phyloP scores from a whole-genome alignment of 768 basidiomycete species.

The Kwoniella sp. region DNA sequence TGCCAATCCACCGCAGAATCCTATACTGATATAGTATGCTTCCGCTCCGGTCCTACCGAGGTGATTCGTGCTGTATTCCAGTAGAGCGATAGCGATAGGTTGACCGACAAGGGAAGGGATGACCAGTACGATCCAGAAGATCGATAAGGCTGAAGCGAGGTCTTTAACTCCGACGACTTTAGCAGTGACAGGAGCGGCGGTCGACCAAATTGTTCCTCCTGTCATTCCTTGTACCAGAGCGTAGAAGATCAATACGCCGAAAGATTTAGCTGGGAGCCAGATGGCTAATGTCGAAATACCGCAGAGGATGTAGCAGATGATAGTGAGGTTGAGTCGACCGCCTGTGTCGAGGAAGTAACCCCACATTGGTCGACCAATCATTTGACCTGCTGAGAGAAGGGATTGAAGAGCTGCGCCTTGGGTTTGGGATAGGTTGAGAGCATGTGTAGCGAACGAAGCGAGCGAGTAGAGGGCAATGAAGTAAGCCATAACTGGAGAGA shows the following conservation, averaged over 20 bases:
- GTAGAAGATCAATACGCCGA: slow-evolving; percentile 52
- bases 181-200: slow-evolving; percentile 63
- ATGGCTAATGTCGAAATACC: slow-evolving; percentile 51
- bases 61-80: slow-evolving; percentile 33
- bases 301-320: slow-evolving; percentile 48
- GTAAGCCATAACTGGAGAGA: slow-evolving; percentile 46
- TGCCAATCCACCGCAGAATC: slow-evolving; percentile 38
- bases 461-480: slow-evolving; percentile 52
- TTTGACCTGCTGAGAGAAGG: slow-evolving; percentile 53
- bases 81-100: slow-evolving; percentile 43
- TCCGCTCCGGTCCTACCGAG: slow-evolving; percentile 33
- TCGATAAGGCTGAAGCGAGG: slow-evolving; percentile 42
- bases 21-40: slow-evolving; percentile 45
- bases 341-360: slow-evolving; percentile 48
- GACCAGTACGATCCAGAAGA: slow-evolving; percentile 46
- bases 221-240: slow-evolving; percentile 56
- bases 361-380: slow-evolving; percentile 52
- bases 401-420: slow-evolving; percentile 54
- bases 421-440: slow-evolving; percentile 48
- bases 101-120: slow-evolving; percentile 42
- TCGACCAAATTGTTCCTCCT: slow-evolving; percentile 73
- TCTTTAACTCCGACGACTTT: slow-evolving; percentile 63
- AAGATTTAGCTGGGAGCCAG: slow-evolving; percentile 52
- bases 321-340: slow-evolving; percentile 52
- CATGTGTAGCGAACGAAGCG: slow-evolving; percentile 53